phyloP scores from a whole-genome alignment of 306 rosid genomes.

The Pyrus betulifolia region DNA sequence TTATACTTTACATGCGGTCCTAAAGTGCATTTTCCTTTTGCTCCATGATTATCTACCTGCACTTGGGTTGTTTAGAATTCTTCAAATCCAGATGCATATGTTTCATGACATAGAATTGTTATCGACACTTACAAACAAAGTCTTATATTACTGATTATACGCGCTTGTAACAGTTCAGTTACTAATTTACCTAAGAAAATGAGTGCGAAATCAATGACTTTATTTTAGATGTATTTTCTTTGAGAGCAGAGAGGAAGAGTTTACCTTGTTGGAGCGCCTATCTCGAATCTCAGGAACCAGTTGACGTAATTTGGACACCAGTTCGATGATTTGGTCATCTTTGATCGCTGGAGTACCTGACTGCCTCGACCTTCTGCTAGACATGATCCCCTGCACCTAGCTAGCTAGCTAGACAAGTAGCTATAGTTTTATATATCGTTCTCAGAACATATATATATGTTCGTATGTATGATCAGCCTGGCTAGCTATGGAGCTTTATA shows the following conservation, averaged over 20 bases:
- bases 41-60: neutral
- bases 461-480: neutral
- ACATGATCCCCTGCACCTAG: conserved; percentile 31
- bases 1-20: neutral
- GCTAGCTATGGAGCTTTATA: neutral
- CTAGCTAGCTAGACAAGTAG: neutral
- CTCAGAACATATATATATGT: neutral
- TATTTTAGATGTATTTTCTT: neutral
- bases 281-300: conserved; percentile 93
- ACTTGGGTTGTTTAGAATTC: neutral
- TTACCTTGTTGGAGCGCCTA: conserved; percentile 87
- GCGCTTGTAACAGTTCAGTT: neutral
- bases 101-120: neutral
- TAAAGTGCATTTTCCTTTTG: neutral
- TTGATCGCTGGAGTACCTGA: conserved; percentile 58
- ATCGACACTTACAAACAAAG: no score
- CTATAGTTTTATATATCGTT: neutral
- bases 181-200: neutral
- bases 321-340: conserved; percentile 96
- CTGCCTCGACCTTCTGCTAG: conserved; percentile 92
- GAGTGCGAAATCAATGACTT: neutral
- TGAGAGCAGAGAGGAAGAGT: neutral
- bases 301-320: conserved; percentile 88
- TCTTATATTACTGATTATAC: neutral
- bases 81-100: neutral